phyloP scores from a whole-genome alignment of 2,329 filamentous ascomycete species.

The Colletotrichum liaoningense region DNA sequence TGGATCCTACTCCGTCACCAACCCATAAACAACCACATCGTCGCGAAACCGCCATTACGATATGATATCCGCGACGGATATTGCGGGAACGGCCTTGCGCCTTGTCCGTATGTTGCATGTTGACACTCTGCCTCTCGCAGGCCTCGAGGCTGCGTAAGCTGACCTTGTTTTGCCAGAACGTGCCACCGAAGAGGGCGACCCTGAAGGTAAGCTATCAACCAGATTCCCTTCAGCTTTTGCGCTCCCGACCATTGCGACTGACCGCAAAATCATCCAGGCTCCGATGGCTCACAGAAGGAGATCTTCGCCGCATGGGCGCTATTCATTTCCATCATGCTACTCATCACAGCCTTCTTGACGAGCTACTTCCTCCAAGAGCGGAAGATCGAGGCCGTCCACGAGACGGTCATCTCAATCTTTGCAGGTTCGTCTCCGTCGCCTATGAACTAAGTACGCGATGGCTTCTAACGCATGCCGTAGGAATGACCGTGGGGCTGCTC shows the following conservation, averaged over 20 bases:
- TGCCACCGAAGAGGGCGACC: constrained; percentile 32
- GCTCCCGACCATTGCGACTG: constrained; percentile 25
- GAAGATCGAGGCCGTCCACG: constrained; percentile 97
- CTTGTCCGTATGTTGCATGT: constrained; percentile 22
- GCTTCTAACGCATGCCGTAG: constrained; percentile 55
- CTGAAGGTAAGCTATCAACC: constrained; percentile 28
- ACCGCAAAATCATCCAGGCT: constrained; percentile 25
- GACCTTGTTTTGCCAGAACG: constrained; percentile 20
- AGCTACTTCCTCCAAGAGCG: constrained; percentile 97
- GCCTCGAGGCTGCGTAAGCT: constrained; percentile 12
- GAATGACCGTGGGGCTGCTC: constrained; percentile 94
- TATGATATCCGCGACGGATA: constrained; percentile 26
- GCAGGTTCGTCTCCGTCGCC: constrained; percentile 69
- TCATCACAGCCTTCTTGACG: constrained; percentile 94
- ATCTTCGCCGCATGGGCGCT: constrained; percentile 96
- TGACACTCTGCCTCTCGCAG: background rate
- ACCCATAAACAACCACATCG: constrained; percentile 21
- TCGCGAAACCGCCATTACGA: background rate
- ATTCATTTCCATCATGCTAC: constrained; percentile 94
- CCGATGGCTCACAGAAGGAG: constrained; percentile 76
- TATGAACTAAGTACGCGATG: background rate
- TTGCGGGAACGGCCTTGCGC: constrained; percentile 22
- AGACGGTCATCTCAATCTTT: constrained; percentile 98
- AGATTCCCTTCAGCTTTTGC: background rate
- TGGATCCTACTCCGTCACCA: constrained; percentile 31